Percentiles rank a stretch among this genome's conserved stretches.
Conservation (phyloP, 2,329 filamentous ascomycete species). For the Fusarium anthophilum region DNA sequence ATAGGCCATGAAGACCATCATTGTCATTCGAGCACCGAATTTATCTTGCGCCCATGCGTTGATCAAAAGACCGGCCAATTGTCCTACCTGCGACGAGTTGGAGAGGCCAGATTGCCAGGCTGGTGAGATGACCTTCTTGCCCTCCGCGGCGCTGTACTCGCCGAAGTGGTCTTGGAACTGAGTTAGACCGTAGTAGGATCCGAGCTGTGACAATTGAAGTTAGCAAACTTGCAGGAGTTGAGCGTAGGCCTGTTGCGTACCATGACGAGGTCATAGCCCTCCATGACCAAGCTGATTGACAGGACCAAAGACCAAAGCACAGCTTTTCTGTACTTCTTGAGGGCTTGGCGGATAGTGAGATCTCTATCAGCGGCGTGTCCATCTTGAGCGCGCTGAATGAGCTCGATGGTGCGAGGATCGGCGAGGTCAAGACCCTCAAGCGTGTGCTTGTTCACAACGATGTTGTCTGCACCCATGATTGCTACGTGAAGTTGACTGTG, state of each 20-base stretch:
- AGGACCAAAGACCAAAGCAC: neutral
- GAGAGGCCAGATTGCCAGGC: constrained; percentile 58
- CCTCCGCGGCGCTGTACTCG: neutral
- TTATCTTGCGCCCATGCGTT: constrained; percentile 54
- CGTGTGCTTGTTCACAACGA: neutral
- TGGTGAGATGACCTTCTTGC: constrained; percentile 51
- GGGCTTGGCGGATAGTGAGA: constrained; percentile 26
- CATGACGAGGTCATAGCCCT: constrained; percentile 49
- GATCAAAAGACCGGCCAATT: constrained; percentile 55
- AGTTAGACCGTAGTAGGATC: constrained; percentile 23
- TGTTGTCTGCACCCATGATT: neutral
- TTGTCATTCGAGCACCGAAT: constrained; percentile 41
- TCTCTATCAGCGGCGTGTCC: constrained; percentile 30
- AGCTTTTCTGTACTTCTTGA: neutral
- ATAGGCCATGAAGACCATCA: constrained; percentile 35
- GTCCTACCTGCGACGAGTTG: constrained; percentile 55
- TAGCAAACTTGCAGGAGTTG: neutral
- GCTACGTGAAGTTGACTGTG: too few relatives aligned
- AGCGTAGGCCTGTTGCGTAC: constrained; percentile 23
- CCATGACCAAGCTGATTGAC: neutral
- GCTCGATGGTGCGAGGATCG: neutral
- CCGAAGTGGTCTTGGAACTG: constrained; percentile 31
- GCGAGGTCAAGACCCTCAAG: neutral
- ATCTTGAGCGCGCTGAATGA: constrained; percentile 26
- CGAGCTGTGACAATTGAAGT: neutral